A percentile compares a stretch with the other conserved stretches of the same genome.
Conservation (phyloP, 176 grass and related monocot species). For the Paspalum notatum region DNA sequence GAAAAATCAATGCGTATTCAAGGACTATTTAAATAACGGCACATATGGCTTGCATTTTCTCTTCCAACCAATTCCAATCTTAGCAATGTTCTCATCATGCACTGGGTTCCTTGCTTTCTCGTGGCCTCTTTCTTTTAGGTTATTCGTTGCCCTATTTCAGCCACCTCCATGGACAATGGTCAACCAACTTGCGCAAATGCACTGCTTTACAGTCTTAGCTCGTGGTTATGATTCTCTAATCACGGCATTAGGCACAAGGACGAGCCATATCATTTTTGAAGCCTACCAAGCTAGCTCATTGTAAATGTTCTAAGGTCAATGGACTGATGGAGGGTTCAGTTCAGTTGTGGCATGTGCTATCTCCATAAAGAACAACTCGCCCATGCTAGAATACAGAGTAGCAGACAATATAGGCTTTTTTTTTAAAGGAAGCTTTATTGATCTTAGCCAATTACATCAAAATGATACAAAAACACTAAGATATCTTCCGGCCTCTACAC, state of each 20-base stretch:
- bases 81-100: not conserved
- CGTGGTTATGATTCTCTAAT: slow-evolving; percentile 35
- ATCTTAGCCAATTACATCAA: no score
- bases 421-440: no score
- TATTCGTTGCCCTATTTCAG: slow-evolving; percentile 7
- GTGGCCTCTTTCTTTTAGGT: not conserved
- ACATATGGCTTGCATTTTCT: not conserved
- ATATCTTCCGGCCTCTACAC: no score
- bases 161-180: slow-evolving; percentile 7
- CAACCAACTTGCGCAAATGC: slow-evolving; percentile 39
- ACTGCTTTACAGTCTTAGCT: not conserved
- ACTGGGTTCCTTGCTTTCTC: not conserved
- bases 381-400: not conserved
- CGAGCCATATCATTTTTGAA: not conserved
- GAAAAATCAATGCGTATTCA: not conserved
- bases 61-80: not conserved
- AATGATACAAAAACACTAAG: no score
- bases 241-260: not conserved
- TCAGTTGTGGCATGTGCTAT: slow-evolving; percentile 1
- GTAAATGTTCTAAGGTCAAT: not conserved
- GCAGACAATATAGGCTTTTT: not conserved
- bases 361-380: not conserved
- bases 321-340: not conserved
- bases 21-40: slow-evolving; percentile 7
- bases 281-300: slow-evolving; percentile 1